phyloP scores from a whole-genome alignment of 1,284 basidiomycete genomes.

The Fomitopsis betulina region DNA sequence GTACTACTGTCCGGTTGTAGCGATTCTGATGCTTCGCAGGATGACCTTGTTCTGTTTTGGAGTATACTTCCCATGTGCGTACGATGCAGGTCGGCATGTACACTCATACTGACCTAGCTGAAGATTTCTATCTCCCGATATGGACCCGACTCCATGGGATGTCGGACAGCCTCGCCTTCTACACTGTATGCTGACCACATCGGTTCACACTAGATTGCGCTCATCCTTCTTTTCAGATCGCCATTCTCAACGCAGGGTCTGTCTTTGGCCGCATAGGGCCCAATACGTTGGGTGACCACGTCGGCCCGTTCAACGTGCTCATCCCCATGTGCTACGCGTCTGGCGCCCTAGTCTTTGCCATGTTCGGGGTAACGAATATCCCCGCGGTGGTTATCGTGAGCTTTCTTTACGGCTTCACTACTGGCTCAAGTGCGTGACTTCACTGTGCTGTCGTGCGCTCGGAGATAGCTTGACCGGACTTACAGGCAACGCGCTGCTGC shows the following conservation, averaged over 20 bases:
- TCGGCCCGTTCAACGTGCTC: background rate
- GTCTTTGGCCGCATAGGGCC: background rate
- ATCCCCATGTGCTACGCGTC: background rate
- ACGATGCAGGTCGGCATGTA: background rate
- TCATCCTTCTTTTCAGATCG: background rate
- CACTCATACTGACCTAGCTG: background rate
- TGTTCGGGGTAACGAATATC: background rate
- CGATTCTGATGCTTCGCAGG: background rate
- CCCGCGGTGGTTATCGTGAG: background rate
- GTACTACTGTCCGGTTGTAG: background rate
- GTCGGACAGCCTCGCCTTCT: background rate
- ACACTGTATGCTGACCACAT: background rate
- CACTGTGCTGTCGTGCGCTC: background rate
- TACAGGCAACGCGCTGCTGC: background rate
- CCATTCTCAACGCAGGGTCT: background rate
- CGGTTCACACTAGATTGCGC: background rate
- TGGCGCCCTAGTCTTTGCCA: background rate
- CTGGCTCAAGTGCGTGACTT: background rate
- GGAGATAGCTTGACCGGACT: background rate
- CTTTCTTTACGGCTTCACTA: background rate
- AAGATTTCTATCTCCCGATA: background rate
- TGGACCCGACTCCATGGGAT: background rate
- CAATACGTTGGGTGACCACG: background rate
- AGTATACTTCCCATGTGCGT: slow-evolving; percentile 3
- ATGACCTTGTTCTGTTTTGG: background rate